Base-by-base conservation (phyloP, 169 alveolate genomes). In the Amoebophrya sp. region DNA sequence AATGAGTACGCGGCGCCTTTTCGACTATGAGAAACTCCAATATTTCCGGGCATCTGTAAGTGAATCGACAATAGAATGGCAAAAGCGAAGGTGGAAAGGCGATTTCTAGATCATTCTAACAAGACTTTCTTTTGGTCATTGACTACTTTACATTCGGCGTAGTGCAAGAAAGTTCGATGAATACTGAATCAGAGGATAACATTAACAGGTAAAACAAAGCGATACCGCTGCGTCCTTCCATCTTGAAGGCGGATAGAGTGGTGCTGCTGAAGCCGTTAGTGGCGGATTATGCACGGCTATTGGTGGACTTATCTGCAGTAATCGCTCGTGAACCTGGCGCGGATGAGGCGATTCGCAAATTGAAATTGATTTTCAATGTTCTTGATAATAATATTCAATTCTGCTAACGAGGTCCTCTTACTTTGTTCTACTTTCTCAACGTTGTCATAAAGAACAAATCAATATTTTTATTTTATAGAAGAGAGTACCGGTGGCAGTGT, bases 161-260 rank as follows among this genome's bases (percentile, higher is more conserved):
- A 14, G 76, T 14, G 23, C n/a, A 23, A 14, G 10, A 23, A 53
- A 23, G 76, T 53, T 53, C n/a, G 10, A 14, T 10, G 10, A 53
- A 10, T 14, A 14, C 76, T 23, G 76, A 53, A 53, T 53, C 10
- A 53, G n/a, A n/a, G n/a, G n/a, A n/a, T n/a, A n/a, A n/a, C n/a
- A n/a, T n/a, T n/a, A n/a, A n/a, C n/a, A n/a, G n/a, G n/a, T n/a
- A n/a, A n/a, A 65, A 0, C 2, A 65, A 65, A 12, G 83, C 83
- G 2, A 65, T 6, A 65, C 83, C 83, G 18, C 39, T 26, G 83
- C 12, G 26, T 65, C 83, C 33, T 65, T 1, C 83, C 83, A 65
- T 65, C 83, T 65, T 65, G 83, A 65, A 1, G 83, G 83, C 26
- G 83, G 83, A 36, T 65, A 65, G 83, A 65, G 83, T 1, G 83